These are phyloP conservation scores for Rhizopogon roseolus DNA, from an alignment of 768 basidiomycete genomes.

Conservation along the genomic window DNA sequence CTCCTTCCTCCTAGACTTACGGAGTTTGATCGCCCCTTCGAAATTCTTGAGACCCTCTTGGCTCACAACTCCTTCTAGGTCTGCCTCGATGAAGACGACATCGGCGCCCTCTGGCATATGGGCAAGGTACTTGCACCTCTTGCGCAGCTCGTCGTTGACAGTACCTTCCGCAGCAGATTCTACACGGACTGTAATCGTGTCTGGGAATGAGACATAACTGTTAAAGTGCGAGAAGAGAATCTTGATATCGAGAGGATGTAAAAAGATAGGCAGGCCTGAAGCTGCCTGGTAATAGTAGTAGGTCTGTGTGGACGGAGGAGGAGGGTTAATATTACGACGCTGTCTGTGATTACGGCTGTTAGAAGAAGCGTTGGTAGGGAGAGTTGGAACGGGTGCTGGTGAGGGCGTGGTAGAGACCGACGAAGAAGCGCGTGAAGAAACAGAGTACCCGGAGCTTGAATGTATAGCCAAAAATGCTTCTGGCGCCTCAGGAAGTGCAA, in stretches of 20 bases:
- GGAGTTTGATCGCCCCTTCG: slow-evolving; percentile 73
- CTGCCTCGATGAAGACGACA: slow-evolving; percentile 90
- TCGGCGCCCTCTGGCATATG: slow-evolving; percentile 91
- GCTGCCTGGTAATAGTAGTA: slow-evolving; percentile 97
- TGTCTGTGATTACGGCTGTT: slow-evolving; percentile 47
- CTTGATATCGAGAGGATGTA: slow-evolving; percentile 94
- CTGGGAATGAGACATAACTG: slow-evolving; percentile 79
- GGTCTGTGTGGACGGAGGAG: slow-evolving; percentile 80
- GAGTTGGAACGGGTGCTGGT: slow-evolving; percentile 5
- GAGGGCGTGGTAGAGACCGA: slow-evolving; percentile 5
- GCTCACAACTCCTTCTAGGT: slow-evolving; percentile 76
- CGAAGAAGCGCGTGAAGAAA: slow-evolving; percentile 24
- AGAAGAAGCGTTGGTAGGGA: slow-evolving; percentile 13
- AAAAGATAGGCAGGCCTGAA: slow-evolving; percentile 85
- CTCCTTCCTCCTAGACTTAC: slow-evolving; percentile 71
- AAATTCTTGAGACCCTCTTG: slow-evolving; percentile 74
- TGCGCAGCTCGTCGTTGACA: slow-evolving; percentile 90
- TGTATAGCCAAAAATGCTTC: slow-evolving; percentile 47
- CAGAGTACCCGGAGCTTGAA: not conserved
- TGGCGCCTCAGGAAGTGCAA: slow-evolving; percentile 39
- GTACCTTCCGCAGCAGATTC: slow-evolving; percentile 72
- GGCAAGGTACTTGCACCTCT: slow-evolving; percentile 92
- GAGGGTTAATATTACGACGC: slow-evolving; percentile 79
- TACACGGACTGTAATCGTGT: slow-evolving; percentile 74
- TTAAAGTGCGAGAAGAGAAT: slow-evolving; percentile 83